These are phyloP conservation scores for Scutellaria galericulata DNA, from an alignment of 257 asterid genomes.

Conservation along the genomic window DNA sequence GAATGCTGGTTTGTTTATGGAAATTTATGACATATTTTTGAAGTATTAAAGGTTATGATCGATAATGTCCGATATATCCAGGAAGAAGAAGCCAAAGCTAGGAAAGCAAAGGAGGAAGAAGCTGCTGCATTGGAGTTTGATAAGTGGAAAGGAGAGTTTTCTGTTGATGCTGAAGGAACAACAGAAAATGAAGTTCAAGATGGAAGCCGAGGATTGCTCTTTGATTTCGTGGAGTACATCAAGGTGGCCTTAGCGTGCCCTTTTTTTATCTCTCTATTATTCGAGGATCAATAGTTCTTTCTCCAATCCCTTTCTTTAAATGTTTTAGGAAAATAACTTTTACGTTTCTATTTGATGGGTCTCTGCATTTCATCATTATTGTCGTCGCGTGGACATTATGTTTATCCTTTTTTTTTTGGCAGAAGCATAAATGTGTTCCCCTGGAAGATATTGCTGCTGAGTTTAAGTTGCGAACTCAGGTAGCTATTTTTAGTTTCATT, in stretches of 20 bases:
- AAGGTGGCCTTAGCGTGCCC: slow-evolving; percentile 56
- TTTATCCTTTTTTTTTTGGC: slow-evolving; percentile 42
- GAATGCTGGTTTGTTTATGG: slow-evolving; percentile 66
- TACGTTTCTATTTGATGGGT: background rate
- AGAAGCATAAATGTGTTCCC: slow-evolving; percentile 93
- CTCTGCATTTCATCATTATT: background rate
- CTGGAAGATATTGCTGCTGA: slow-evolving; percentile 99
- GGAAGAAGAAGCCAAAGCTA: slow-evolving; percentile 97
- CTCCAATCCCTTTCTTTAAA: background rate
- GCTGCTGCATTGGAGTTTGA: slow-evolving; percentile 92
- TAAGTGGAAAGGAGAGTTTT: slow-evolving; percentile 92
- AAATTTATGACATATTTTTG: slow-evolving; percentile 5
- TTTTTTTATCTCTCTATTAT: slow-evolving; percentile 2
- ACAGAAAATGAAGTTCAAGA: slow-evolving; percentile 84
- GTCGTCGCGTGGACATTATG: background rate
- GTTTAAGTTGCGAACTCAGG: slow-evolving; percentile 96
- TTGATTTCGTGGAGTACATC: slow-evolving; percentile 90
- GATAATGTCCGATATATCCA: slow-evolving; percentile 37
- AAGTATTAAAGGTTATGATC: slow-evolving; percentile 10
- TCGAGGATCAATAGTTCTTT: background rate
- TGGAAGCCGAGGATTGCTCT: slow-evolving; percentile 82
- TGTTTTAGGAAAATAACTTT: slow-evolving; percentile 14
- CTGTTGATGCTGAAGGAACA: slow-evolving; percentile 97
- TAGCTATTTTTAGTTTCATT: slow-evolving; percentile 32
- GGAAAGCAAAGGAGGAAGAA: slow-evolving; percentile 90